phyloP scores from a whole-genome alignment of 345 rosid species.

The Microthlaspi erraticum region DNA sequence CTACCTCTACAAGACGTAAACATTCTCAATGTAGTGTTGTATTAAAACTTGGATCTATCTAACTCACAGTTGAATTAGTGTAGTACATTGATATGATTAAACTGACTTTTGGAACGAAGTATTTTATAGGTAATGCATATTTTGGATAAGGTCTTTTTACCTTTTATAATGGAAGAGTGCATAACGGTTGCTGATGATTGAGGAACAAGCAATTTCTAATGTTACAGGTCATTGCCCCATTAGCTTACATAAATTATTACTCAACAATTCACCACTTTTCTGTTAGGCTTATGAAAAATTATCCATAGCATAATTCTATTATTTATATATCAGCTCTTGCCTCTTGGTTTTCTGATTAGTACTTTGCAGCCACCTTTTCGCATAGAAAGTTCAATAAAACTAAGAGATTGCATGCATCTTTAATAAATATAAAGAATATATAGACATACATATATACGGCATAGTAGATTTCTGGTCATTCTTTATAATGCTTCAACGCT shows the following conservation, averaged over 20 bases:
- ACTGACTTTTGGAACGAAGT: constrained; percentile 1
- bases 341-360: not conserved
- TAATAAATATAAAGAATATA: not conserved
- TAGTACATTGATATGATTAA: constrained; percentile 16
- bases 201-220: constrained; percentile 32
- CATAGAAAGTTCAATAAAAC: constrained; percentile 14
- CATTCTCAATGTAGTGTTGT: not conserved
- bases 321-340: constrained; percentile 12
- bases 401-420: constrained; percentile 30
- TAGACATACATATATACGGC: constrained; percentile 1
- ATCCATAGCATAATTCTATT: constrained; percentile 34
- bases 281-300: constrained; percentile 18
- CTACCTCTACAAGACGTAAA: not conserved
- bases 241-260: constrained; percentile 26
- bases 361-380: constrained; percentile 29
- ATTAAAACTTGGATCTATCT: not conserved
- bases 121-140: constrained; percentile 4
- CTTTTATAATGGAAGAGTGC: constrained; percentile 29
- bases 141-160: constrained; percentile 34
- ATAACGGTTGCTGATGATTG: constrained; percentile 42
- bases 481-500: constrained; percentile 19
- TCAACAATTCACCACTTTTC: constrained; percentile 32
- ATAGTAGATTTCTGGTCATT: constrained; percentile 1
- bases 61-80: constrained; percentile 10
- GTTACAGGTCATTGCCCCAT: constrained; percentile 43